Conservation (phyloP, 768 basidiomycete genomes). For the Leccinum imitatum region DNA sequence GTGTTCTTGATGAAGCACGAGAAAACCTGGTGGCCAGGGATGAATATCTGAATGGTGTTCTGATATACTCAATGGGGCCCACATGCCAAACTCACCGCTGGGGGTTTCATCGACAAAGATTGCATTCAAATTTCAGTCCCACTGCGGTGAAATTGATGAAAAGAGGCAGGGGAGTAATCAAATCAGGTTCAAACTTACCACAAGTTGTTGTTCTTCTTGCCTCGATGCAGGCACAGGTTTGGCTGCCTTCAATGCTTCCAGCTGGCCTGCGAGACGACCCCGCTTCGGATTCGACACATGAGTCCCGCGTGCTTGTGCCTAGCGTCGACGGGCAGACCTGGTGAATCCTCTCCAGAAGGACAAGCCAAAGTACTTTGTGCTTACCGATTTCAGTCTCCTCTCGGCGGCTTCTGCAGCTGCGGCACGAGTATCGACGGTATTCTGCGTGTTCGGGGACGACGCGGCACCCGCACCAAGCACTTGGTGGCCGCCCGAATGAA, state of each 20-base stretch:
- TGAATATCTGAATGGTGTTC: constrained; percentile 22
- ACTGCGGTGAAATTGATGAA: constrained; percentile 37
- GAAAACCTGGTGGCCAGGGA: constrained; percentile 35
- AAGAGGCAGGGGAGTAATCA: constrained; percentile 20
- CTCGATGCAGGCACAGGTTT: constrained; percentile 38
- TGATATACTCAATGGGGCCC: constrained; percentile 15
- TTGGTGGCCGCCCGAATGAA: constrained; percentile 46
- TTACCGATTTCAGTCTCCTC: constrained; percentile 54
- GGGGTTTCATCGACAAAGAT: constrained; percentile 21
- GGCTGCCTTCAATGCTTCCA: constrained; percentile 39
- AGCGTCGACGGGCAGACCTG: constrained; percentile 7
- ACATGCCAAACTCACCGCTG: constrained; percentile 25
- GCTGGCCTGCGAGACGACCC: constrained; percentile 43
- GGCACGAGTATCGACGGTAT: constrained; percentile 43
- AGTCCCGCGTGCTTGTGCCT: constrained; percentile 45
- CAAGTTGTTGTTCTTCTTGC: constrained; percentile 38
- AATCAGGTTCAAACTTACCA: constrained; percentile 40
- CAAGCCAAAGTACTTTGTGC: constrained; percentile 21
- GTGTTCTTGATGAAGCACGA: constrained; percentile 31
- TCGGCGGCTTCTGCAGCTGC: constrained; percentile 67
- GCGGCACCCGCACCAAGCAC: constrained; percentile 43
- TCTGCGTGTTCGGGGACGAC: constrained; percentile 22
- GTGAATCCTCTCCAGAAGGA: constrained; percentile 27
- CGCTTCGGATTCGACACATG: constrained; percentile 45
- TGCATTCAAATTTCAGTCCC: constrained; percentile 38